Conservation (phyloP, 2,329 filamentous ascomycete genomes). For the Diplodia intermedia region DNA sequence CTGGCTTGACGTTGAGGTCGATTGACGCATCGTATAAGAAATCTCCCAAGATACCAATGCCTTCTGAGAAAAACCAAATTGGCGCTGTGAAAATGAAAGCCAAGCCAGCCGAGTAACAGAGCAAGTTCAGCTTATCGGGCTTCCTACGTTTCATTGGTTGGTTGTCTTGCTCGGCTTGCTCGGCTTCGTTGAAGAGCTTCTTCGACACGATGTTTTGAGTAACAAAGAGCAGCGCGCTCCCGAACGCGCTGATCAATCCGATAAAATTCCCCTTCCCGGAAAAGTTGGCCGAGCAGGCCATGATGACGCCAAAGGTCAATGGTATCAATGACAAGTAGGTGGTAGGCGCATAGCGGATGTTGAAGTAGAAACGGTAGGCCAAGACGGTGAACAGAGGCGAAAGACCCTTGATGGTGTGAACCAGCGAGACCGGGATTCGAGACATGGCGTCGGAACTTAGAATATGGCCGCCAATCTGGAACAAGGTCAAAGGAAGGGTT, state of each 20-base stretch:
- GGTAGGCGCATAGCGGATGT: constrained; percentile 83
- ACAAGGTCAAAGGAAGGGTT: constrained; percentile 88
- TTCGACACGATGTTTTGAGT: constrained; percentile 99
- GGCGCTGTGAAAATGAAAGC: constrained; percentile 88
- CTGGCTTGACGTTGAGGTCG: constrained; percentile 76
- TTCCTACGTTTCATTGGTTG: constrained; percentile 71
- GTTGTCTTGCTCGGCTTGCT: constrained; percentile 78
- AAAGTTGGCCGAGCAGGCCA: constrained; percentile 93
- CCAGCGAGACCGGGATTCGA: constrained; percentile 93
- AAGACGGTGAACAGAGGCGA: constrained; percentile 94
- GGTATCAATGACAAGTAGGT: constrained; percentile 82
- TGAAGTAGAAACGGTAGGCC: constrained; percentile 87
- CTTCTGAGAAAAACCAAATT: constrained; percentile 93
- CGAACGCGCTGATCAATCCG: constrained; percentile 86
- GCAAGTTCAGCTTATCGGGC: constrained; percentile 92
- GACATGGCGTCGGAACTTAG: constrained; percentile 92
- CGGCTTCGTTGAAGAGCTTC: constrained; percentile 93
- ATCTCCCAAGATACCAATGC: constrained; percentile 76
- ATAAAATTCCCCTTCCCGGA: constrained; percentile 88
- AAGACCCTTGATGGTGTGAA: constrained; percentile 97
- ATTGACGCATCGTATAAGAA: constrained; percentile 83
- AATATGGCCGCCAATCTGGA: constrained; percentile 93
- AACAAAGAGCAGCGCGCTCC: constrained; percentile 93
- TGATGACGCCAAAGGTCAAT: constrained; percentile 90
- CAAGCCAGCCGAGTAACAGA: constrained; percentile 95